Base-by-base conservation (phyloP, 129 eudicot species). In the Artemisia annua region DNA sequence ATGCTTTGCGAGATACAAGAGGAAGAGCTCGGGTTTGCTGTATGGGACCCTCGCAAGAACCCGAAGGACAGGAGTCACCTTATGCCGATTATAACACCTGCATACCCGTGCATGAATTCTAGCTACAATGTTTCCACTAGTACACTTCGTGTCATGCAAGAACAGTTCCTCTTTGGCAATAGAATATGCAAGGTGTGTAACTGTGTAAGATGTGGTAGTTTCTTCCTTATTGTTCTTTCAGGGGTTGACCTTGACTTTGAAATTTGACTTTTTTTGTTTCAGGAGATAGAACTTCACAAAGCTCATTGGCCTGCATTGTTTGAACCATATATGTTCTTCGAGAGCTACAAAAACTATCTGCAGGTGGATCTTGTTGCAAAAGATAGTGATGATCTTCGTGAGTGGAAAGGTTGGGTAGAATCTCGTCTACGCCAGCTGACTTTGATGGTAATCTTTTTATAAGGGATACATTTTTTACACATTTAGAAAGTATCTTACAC, bases 391-490 rank as follows among this genome's bases (percentile, higher is more conserved):
- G 98, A 93, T 78, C 65, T 94, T 74, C 96, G 90, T 65, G 83
- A 88, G 17, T 94, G 98, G 98, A 90, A 73, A 86, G 98, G 98
- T n/a, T 94, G 98, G 98, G 96, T 94, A 55, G 97, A 90, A 75
- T 94, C 98, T 43, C 95, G 98, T 26, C 79, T 93, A 28, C 82
- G 97, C 77, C 98, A 87, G 83, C 74, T 94, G 69, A 94, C 97
- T 24, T 67, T 90, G 79, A 93, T 82, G 98, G 98, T 90, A 84
- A 84, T 24, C 26, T 24, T 24, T 24, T 24, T 24, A 24, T 24
- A 24, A 0, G 26, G 26, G 26, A 24, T 24, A 24, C 26, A 24
- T 24, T 24, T 24, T n/a, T 24, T 24, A 24, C 26, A 24, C 26
- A 24, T 24, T 24, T 24, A 24, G 26, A 1, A 24, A 24, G 26